These are phyloP conservation scores for Bipolaris sorokiniana DNA, from an alignment of 2,329 filamentous ascomycete genomes.

Conservation along the genomic window DNA sequence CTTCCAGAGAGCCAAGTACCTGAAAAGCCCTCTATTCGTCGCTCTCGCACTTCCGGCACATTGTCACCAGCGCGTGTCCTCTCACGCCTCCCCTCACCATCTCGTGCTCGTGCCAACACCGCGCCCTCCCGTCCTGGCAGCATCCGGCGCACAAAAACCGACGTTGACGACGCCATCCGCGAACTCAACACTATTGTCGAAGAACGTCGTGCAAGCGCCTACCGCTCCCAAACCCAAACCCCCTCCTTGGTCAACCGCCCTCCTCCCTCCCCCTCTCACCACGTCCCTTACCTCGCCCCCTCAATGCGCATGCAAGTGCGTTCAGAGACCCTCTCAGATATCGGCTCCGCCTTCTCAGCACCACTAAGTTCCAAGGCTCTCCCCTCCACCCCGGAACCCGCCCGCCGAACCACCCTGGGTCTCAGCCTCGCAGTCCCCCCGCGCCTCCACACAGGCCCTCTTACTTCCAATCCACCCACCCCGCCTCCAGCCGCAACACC, in stretches of 20 bases:
- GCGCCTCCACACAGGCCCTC: conserved; percentile 30
- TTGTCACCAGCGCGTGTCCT: conserved; percentile 33
- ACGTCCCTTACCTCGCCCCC: conserved; percentile 56
- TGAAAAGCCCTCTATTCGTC: conserved; percentile 31
- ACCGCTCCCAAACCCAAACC: conserved; percentile 38
- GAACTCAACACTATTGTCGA: conserved; percentile 59
- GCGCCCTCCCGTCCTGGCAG: conserved; percentile 45
- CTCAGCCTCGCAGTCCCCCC: conserved; percentile 35
- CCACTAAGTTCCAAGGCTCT: conserved; percentile 43
- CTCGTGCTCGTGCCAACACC: conserved; percentile 45
- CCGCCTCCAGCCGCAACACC: conserved; percentile 42
- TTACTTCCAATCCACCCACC: conserved; percentile 47
- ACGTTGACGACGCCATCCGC: conserved; percentile 54
- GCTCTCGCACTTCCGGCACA: conserved; percentile 36
- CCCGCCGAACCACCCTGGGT: conserved; percentile 25
- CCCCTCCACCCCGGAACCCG: conserved; percentile 25
- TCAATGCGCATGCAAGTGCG: conserved; percentile 54
- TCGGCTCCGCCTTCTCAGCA: conserved; percentile 55
- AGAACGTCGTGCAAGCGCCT: conserved; percentile 51
- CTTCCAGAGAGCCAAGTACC: conserved; percentile 25
- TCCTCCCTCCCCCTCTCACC: conserved; percentile 46
- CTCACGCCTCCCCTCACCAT: conserved; percentile 42
- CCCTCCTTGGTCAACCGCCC: conserved; percentile 36
- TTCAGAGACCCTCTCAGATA: conserved; percentile 56
- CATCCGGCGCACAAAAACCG: conserved; percentile 46